Percentiles rank a stretch among this genome's conserved stretches.
Conservation (phyloP, 202 grass and related monocot species). For the Digitaria exilis region DNA sequence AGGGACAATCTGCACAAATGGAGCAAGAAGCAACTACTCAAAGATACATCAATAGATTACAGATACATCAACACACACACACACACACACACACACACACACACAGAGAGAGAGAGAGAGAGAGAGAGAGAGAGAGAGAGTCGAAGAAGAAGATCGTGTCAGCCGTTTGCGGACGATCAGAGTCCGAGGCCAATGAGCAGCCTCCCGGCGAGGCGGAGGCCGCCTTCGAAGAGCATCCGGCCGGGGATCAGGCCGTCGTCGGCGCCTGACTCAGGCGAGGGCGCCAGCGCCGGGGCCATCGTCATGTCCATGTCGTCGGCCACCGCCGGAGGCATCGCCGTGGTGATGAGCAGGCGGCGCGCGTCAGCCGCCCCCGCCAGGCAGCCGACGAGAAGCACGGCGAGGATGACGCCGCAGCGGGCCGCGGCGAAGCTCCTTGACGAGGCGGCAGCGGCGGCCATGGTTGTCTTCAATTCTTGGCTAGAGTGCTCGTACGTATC, state of each 20-base stretch:
- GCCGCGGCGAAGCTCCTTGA: background rate
- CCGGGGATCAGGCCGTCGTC: background rate
- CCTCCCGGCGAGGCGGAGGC: constrained; percentile 42
- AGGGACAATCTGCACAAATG: background rate
- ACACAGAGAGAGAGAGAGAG: too few relatives aligned
- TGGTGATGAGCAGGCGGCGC: constrained; percentile 16
- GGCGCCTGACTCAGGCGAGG: background rate
- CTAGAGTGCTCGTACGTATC: background rate
- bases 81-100: too few relatives aligned
- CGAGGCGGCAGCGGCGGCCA: background rate
- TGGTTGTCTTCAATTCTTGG: background rate
- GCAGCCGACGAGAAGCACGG: constrained; percentile 29
- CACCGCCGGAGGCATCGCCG: background rate
- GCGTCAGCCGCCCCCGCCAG: constrained; percentile 32
- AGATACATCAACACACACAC: too few relatives aligned
- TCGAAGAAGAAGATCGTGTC: background rate
- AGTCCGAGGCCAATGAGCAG: constrained; percentile 27
- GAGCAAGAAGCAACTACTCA: background rate
- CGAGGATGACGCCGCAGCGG: constrained; percentile 41
- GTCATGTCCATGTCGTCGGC: too few relatives aligned
- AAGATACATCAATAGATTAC: too few relatives aligned
- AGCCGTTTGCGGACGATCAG: background rate
- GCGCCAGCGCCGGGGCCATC: background rate
- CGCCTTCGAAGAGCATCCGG: background rate
- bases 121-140: too few relatives aligned